Conservation (phyloP, 345 rosid genomes). For the Arabidopsis thaliana region DNA sequence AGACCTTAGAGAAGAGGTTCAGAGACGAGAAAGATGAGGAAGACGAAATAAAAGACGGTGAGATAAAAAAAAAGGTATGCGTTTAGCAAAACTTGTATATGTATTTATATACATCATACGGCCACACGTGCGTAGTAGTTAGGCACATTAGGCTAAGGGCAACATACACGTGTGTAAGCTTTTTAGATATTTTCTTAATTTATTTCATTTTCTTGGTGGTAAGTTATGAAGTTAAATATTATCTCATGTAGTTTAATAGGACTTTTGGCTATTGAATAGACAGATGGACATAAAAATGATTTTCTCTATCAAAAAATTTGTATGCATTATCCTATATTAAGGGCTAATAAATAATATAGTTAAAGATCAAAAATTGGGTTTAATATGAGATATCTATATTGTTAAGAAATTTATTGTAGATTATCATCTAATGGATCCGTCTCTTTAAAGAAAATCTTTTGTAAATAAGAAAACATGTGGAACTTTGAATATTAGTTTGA, state of each 20-base stretch:
- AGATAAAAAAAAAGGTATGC: conserved; percentile 31
- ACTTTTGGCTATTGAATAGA: background rate
- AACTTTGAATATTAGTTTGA: background rate
- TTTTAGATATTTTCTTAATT: background rate
- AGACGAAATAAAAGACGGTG: conserved; percentile 12
- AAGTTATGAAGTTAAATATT: background rate
- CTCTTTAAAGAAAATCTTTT: background rate
- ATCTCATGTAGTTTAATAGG: background rate
- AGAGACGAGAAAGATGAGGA: background rate
- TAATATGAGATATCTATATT: background rate
- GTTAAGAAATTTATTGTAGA: background rate
- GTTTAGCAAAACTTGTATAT: conserved; percentile 21
- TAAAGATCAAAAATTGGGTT: background rate
- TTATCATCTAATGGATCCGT: background rate
- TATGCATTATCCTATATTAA: background rate
- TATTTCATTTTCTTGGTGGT: background rate
- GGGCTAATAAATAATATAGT: background rate
- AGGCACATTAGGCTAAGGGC: conserved; percentile 15
- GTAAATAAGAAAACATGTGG: background rate
- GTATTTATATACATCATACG: conserved; percentile 16
- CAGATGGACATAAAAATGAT: background rate
- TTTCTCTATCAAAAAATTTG: background rate
- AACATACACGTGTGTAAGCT: conserved; percentile 37
- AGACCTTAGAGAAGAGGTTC: conserved; percentile 24
- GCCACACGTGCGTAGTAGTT: conserved; percentile 32